These are phyloP conservation scores for Rhizopogon vinicolor DNA, from an alignment of 768 basidiomycete genomes.

Conservation along the genomic window DNA sequence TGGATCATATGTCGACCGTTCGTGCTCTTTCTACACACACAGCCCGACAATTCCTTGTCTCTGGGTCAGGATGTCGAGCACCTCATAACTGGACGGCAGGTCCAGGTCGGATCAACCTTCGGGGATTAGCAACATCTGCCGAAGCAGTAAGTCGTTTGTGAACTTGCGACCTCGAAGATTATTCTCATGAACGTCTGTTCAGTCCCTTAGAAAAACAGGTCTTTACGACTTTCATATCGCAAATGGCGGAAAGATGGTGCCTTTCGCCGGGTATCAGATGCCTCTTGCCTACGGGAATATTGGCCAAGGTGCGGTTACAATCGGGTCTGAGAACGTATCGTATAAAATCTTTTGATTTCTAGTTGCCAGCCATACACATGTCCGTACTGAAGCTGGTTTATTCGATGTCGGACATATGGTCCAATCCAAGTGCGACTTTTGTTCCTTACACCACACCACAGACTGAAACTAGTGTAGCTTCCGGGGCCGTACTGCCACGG, in stretches of 20 bases:
- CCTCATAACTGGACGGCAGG: neutral
- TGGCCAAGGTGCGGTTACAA: slow-evolving; percentile 59
- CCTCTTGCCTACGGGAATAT: slow-evolving; percentile 81
- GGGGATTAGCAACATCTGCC: neutral
- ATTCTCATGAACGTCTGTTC: neutral
- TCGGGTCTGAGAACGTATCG: slow-evolving; percentile 4
- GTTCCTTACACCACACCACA: neutral
- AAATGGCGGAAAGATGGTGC: slow-evolving; percentile 89
- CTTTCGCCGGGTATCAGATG: slow-evolving; percentile 96
- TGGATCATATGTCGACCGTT: neutral
- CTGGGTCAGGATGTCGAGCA: neutral
- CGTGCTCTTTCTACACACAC: neutral
- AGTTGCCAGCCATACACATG: slow-evolving; percentile 91
- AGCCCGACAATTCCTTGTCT: neutral
- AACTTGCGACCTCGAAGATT: too few relatives aligned
- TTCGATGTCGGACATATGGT: slow-evolving; percentile 99
- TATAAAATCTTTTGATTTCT: slow-evolving; percentile 1
- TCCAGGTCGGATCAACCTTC: neutral
- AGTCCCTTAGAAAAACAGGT: slow-evolving; percentile 57
- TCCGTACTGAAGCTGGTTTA: slow-evolving; percentile 75
- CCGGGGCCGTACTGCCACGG: slow-evolving; percentile 69
- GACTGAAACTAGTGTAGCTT: slow-evolving; percentile 45
- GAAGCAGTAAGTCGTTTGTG: neutral
- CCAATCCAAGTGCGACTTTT: slow-evolving; percentile 67
- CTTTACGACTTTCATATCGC: slow-evolving; percentile 87